phyloP scores from a whole-genome alignment of 139 green algal genomes.

The Tetratostichococcus sp. region DNA sequence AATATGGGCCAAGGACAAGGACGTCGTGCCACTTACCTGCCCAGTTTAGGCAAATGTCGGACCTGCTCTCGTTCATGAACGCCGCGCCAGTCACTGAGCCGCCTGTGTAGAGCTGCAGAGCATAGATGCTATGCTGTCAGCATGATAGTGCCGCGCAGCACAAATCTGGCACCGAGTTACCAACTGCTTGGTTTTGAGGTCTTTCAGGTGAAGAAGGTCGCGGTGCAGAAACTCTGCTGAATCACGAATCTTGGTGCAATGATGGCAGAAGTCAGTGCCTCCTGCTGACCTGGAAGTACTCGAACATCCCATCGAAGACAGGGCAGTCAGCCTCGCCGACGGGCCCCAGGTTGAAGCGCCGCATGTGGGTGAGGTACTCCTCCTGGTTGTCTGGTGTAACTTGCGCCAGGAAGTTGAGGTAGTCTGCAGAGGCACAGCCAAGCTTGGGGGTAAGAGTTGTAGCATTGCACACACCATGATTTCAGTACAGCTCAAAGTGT shows the following conservation, averaged over 20 bases:
- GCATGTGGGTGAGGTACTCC: conserved; percentile 88
- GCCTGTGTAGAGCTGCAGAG: conserved; percentile 73
- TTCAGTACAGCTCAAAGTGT: too few species aligned
- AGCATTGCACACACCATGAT: too few species aligned
- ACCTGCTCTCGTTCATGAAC: conserved; percentile 77
- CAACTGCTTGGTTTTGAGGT: too few species aligned
- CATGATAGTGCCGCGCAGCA: too few species aligned
- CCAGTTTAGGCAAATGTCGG: conserved; percentile 96
- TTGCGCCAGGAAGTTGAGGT: conserved; percentile 91
- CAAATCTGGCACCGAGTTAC: too few species aligned
- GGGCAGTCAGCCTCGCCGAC: conserved; percentile 90
- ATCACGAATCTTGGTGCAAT: too few species aligned
- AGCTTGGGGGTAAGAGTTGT: too few species aligned
- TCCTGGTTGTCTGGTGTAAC: conserved; percentile 94
- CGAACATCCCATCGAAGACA: conserved; percentile 97
- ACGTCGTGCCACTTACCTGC: conserved; percentile 21
- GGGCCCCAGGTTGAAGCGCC: conserved; percentile 95
- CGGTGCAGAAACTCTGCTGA: too few species aligned
- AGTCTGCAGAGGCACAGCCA: too few species aligned
- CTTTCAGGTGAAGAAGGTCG: too few species aligned
- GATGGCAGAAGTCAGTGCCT: too few species aligned
- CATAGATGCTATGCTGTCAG: background rate
- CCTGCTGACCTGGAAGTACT: conserved; percentile 78
- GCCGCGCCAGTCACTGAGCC: conserved; percentile 85
- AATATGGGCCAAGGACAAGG: too few species aligned